Base-by-base conservation (phyloP, 371 early-diverging fungal genomes). In the Blakeslea trispora region DNA sequence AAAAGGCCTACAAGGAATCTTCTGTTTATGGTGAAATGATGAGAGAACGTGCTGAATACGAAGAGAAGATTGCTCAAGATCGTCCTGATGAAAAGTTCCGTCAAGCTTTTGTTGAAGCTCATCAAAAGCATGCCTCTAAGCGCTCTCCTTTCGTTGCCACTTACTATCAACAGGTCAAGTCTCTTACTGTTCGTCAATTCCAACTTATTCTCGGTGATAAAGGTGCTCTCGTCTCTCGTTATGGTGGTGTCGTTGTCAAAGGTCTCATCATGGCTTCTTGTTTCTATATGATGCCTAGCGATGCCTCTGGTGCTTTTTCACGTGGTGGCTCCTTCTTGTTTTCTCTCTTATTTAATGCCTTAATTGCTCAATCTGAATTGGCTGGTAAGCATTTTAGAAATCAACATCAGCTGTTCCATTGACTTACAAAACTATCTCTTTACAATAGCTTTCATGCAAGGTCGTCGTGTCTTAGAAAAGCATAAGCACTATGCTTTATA, bases 271-370 rank as follows among this genome's bases (percentile, higher is more conserved):
- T 85, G 63, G 90, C 89, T 31, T 84, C 87, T 10, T 80, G 84
- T 21, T 91, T 88, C 64, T 83, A 72, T 48, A 62, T 68, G 56
- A 68, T 89, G 57, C 85, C 87, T 7, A 47, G 43, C 2, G 66
- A 66, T 56, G 72, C 77, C 11, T 55, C 61, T 24, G 89, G 91
- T 45, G 82, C 86, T 57, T 90, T 89, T 69, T 82, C 86, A 11
- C 86, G 92, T 49, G 89, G 90, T 52, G 91, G 91, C 71, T 84
- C 83, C 44, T 59, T 87, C 28, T 82, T 84, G 56, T 82, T 84
- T 47, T 74, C 80, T 51, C 69, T 85, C 21, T 66, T 85, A 40
- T 83, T 85, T 69, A 85, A 80, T 51, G 72, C 85, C 37, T 73
- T 87, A 28, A 78, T 83, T 39, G 69, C 84, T 47, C 79, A 81